phyloP scores from a whole-genome alignment of 2,329 filamentous ascomycete genomes.

The Zymoseptoria crescenta region DNA sequence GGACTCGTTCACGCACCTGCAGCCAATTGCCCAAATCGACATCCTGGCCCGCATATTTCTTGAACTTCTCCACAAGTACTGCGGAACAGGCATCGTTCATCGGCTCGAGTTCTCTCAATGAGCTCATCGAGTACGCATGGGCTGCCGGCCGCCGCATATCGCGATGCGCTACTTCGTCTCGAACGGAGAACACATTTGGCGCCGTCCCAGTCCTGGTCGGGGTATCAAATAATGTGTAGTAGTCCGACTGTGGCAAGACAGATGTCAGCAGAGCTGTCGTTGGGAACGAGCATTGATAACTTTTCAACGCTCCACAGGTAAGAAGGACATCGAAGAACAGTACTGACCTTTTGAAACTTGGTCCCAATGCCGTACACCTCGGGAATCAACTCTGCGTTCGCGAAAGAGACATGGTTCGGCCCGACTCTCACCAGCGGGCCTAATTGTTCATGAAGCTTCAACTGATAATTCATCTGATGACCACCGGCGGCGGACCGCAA shows the following conservation, averaged over 20 bases:
- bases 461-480: conserved; percentile 52
- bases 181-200: conserved; percentile 32
- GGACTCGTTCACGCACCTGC: conserved; percentile 21
- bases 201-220: conserved; percentile 12
- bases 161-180: conserved; percentile 36
- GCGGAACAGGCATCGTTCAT: conserved; percentile 34
- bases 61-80: conserved; percentile 30
- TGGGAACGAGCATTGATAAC: too few relatives aligned
- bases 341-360: conserved; percentile 31
- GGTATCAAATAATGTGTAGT: conserved; percentile 16
- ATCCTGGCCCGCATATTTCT: conserved; percentile 17
- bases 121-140: conserved; percentile 32
- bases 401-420: conserved; percentile 27
- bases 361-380: conserved; percentile 32
- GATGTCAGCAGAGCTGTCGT: not conserved
- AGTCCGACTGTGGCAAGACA: conserved; percentile 10
- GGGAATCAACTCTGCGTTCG: conserved; percentile 24
- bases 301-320: not conserved
- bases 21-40: conserved; percentile 34
- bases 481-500: conserved; percentile 57
- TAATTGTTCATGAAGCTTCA: conserved; percentile 24
- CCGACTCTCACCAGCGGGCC: conserved; percentile 26
- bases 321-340: not conserved
- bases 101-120: conserved; percentile 32
- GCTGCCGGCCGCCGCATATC: conserved; percentile 28